Percentiles rank a stretch among this genome's conserved stretches.
phyloP scores from a whole-genome alignment of 176 grass and related monocot genomes.

The Triticum monococcum region DNA sequence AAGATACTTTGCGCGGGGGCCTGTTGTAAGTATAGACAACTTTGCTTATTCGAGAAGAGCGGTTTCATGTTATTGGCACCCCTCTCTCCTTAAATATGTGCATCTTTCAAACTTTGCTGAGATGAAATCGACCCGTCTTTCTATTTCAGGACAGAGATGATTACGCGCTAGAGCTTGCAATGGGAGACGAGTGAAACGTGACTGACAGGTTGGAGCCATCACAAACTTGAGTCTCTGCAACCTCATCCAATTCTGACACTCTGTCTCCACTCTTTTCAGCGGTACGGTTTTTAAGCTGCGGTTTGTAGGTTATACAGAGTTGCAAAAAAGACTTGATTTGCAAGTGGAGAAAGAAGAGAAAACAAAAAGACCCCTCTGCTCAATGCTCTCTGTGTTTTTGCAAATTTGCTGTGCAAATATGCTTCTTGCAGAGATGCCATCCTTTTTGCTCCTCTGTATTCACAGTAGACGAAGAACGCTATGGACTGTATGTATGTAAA shows the following conservation, averaged over 20 bases:
- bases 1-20: conserved; percentile 91
- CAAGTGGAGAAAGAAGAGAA: background rate
- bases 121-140: background rate
- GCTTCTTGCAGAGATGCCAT: background rate
- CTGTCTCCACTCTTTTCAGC: background rate
- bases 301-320: conserved; percentile 10
- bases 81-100: background rate
- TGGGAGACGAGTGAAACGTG: conserved; percentile 71
- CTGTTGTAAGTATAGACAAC: conserved; percentile 62
- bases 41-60: background rate
- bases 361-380: background rate
- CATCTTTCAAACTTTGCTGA: conserved; percentile 12
- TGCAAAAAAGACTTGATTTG: background rate
- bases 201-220: conserved; percentile 11
- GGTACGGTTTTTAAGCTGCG: background rate
- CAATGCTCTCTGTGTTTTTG: background rate
- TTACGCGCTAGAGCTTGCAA: conserved; percentile 86
- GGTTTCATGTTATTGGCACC: background rate
- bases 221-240: background rate
- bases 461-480: background rate
- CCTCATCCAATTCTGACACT: conserved; percentile 12
- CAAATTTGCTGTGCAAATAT: background rate
- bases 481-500: conserved; percentile 20
- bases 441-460: background rate
- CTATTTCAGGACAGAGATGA: conserved; percentile 82